Percentiles rank a stretch among this genome's conserved stretches.
Evolutionary conservation across 768 basidiomycete genomes (phyloP).

Genomic region (Rickenella mellea): DNA sequence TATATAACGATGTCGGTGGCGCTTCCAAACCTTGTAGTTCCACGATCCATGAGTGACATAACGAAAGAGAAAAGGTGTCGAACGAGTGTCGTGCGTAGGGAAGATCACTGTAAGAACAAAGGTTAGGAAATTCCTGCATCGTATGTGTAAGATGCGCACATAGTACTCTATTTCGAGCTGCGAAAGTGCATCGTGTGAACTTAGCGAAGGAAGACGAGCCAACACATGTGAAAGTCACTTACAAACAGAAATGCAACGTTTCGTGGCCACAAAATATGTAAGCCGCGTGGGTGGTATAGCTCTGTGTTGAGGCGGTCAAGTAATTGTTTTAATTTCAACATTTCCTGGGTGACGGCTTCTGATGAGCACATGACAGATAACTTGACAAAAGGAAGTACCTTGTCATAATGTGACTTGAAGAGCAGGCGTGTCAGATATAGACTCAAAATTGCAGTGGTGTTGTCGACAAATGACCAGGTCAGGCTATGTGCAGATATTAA

Average conservation of each 20-base stretch:
- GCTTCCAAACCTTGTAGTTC: too few species aligned
- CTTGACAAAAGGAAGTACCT: slow-evolving; percentile 33
- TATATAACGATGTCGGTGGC: too few species aligned
- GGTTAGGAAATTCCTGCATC: too few species aligned
- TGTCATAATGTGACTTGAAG: slow-evolving; percentile 68
- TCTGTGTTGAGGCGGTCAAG: slow-evolving; percentile 63
- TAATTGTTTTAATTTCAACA: slow-evolving; percentile 51
- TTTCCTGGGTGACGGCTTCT: slow-evolving; percentile 46
- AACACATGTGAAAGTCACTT: slow-evolving; percentile 26
- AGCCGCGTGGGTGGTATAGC: slow-evolving; percentile 76
- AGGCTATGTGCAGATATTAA: slow-evolving; percentile 83
- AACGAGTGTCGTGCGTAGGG: too few species aligned
- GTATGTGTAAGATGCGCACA: too few species aligned
- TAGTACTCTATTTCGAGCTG: slow-evolving; percentile 96
- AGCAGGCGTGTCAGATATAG: slow-evolving; percentile 74
- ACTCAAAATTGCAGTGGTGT: slow-evolving; percentile 66
- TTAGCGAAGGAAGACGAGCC: slow-evolving; percentile 1
- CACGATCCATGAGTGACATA: too few species aligned
- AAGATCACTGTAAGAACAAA: too few species aligned
- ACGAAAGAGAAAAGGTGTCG: too few species aligned
- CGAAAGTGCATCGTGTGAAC: slow-evolving; percentile 2
- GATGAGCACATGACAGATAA: background rate
- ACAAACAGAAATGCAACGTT: slow-evolving; percentile 88
- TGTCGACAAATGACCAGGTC: slow-evolving; percentile 64
- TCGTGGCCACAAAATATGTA: slow-evolving; percentile 82